Base-by-base conservation (phyloP, 495 filamentous ascomycete species). In the Podospora australis region DNA sequence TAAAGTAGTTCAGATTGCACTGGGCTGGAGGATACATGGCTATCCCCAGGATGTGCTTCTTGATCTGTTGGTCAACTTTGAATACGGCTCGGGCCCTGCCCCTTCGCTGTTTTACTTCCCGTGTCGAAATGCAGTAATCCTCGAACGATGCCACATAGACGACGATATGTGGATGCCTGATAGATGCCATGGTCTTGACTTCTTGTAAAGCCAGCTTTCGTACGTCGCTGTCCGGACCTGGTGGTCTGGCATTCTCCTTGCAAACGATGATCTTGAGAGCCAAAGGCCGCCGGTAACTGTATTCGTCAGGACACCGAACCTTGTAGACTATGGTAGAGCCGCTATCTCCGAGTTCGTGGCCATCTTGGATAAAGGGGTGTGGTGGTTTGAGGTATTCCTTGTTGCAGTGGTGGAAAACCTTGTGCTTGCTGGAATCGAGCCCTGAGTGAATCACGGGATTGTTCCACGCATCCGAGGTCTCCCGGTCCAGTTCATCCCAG, bases 1-100 rank as follows among this genome's bases (percentile, higher is more conserved):
- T 66, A 4, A 66, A 55, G 2, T 39, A 50, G n/a, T 34, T 49
- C 10, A 66, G 52, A 35, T 66, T 66, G 48, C 54, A 62, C 16
- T 50, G 43, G 2, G 58, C 63, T 0, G 63, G 55, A 9, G 63
- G 63, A 35, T 66, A 66, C 63, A 66, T 66, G 53, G 60, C 63
- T 29, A 66, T 66, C 9, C 53, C 60, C 5, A 66, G 45, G 8
- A 66, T 56, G 44, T 66, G 63, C 40, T 50, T 50, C 40, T 54
- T 59, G 54, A 66, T 58, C 38, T 51, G 48, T 24, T 62, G 40
- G 25, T 52, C 46, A 4, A 54, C 40, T 19, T 48, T 44, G 39
- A 49, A 29, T 6, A 55, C 44, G 40, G 43, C 35, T 3, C 38
- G 51, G 8, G 36, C 49, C 3, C 44, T 48, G 13, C 41, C 48